Percentiles rank a stretch among this genome's conserved stretches.
Conservation (phyloP, 192 early-diverging fungal genomes). For the Podila minutissima region DNA sequence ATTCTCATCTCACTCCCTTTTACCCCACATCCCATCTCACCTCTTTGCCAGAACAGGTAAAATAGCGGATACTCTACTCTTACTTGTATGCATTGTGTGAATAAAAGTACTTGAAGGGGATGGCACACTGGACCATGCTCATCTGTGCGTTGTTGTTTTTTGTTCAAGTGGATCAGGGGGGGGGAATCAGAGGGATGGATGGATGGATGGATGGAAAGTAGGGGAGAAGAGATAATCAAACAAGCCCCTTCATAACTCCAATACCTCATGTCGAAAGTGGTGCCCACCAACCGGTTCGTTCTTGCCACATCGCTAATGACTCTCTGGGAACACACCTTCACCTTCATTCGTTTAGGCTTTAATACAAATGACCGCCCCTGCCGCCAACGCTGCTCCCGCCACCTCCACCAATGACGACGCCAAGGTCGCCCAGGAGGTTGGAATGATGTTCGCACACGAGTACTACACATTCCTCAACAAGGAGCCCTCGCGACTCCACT, state of each 20-base stretch:
- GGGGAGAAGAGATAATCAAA: background rate
- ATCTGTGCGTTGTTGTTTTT: too few relatives aligned
- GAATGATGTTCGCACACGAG: constrained; percentile 91
- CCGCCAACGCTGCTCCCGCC: constrained; percentile 18
- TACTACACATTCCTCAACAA: constrained; percentile 93
- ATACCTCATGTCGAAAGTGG: too few relatives aligned
- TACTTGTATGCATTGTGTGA: too few relatives aligned
- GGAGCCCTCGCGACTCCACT: constrained; percentile 77
- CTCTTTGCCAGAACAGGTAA: too few relatives aligned
- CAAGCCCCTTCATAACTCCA: background rate
- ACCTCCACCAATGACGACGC: background rate
- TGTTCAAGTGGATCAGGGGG: background rate
- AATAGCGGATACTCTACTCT: too few relatives aligned
- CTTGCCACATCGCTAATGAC: too few relatives aligned
- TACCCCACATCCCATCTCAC: too few relatives aligned
- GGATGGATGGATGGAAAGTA: background rate
- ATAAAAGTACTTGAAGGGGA: too few relatives aligned
- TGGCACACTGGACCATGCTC: too few relatives aligned
- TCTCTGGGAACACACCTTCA: background rate
- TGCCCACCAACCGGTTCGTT: too few relatives aligned
- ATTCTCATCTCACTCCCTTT: too few relatives aligned
- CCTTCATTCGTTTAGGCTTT: background rate
- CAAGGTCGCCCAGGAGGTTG: constrained; percentile 68
- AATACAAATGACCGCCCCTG: constrained; percentile 40
- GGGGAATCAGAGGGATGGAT: background rate